Evolutionary conservation across 225 moss, liverwort and hornwort genomes (phyloP), one percentile per base, ranked within the genome.

Genomic region (Asterella californica): DNA sequence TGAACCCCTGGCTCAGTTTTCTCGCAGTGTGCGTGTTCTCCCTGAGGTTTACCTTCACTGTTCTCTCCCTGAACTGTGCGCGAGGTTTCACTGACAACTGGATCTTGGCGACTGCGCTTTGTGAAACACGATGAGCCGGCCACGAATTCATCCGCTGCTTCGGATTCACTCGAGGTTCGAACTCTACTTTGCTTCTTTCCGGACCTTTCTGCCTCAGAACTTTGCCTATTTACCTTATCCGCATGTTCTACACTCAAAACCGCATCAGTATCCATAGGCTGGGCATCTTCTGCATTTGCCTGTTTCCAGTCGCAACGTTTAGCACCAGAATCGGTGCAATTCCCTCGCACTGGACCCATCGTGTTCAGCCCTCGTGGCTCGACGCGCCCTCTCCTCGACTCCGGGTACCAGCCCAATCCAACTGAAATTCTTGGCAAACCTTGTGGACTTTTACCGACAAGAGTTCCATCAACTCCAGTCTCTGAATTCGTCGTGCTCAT

Each of bases 151-250:
- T 55, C 52, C 34, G 47, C 74, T 33, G 70, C 70, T 27, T 34
- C n/a, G n/a, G n/a, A n/a, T n/a, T n/a, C 76, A 36, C 42, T 27
- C 12, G 27, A 45, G 45, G 42, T 76, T 30, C 60, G 45, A 38
- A 27, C 6, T 62, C 76, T 76, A 62, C 37, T 76, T 37, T 76
- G 60, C 76, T 45, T 76, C 49, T 50, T 18, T 6, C 29, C 30
- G 32, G 33, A 10, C 55, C 18, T 59, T 10, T 61, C 76, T 37
- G 53, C 25, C 25, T 71, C n/a, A 71, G 46, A 46, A 71, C n/a
- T 71, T 36, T 71, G 71, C 34, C 75, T 22, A 9, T 53, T 54
- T 75, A 24, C 21, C 36, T 54, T 75, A 29, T 22, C 19, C 14
- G 21, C 2, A 29, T 17, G 30, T 15, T 10, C 73, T 15, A 57